phyloP scores from a whole-genome alignment of 148 eudicot genomes.

The Fagopyrum homotropicum region DNA sequence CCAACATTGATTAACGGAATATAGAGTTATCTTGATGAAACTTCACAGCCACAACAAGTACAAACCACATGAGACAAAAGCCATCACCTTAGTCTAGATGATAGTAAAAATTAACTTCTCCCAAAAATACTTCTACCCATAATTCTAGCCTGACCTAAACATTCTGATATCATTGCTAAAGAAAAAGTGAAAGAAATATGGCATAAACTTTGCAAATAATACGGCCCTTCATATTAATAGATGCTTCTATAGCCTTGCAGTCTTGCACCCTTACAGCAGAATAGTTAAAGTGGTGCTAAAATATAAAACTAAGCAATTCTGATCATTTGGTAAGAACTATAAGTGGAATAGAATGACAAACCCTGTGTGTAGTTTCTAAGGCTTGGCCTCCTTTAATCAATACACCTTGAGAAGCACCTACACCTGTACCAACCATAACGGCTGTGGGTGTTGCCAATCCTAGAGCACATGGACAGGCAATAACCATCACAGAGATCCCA shows the following conservation, averaged over 20 bases:
- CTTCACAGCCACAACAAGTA: background rate
- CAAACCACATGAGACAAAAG: background rate
- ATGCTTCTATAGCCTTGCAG: background rate
- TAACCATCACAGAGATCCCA: slow-evolving; percentile 97
- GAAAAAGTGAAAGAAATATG: background rate
- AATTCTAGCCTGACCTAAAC: background rate
- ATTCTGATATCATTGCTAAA: background rate
- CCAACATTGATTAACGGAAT: background rate
- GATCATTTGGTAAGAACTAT: background rate
- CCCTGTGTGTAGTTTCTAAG: slow-evolving; percentile 90
- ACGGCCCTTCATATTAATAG: background rate
- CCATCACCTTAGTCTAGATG: background rate
- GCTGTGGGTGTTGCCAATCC: slow-evolving; percentile 99
- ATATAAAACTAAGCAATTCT: background rate
- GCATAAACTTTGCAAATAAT: background rate
- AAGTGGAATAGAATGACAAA: slow-evolving; percentile 13
- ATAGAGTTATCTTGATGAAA: background rate
- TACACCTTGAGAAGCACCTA: slow-evolving; percentile 96
- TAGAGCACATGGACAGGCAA: slow-evolving; percentile 98
- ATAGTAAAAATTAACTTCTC: background rate
- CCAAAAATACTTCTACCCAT: background rate
- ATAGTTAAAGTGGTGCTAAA: background rate
- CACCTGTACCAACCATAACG: slow-evolving; percentile 99
- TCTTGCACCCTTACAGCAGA: background rate
- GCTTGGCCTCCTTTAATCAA: slow-evolving; percentile 98